These are phyloP conservation scores for Chloris gayana DNA, from an alignment of 176 grass and related monocot genomes.

Conservation along the genomic window DNA sequence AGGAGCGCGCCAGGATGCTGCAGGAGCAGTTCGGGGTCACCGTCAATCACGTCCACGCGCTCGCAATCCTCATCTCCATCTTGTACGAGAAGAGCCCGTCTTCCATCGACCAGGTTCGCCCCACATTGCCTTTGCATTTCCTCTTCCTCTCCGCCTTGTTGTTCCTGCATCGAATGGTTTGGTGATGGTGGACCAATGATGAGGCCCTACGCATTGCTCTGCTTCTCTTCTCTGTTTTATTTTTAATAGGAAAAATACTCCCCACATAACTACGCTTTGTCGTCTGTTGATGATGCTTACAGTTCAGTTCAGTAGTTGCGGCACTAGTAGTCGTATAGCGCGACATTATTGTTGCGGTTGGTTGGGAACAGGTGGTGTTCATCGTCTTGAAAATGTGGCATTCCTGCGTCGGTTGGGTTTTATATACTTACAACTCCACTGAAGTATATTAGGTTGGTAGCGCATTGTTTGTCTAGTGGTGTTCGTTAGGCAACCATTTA, in stretches of 20 bases:
- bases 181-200: slow-evolving; percentile 22
- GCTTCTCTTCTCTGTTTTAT: neutral
- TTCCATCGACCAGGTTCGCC: slow-evolving; percentile 73
- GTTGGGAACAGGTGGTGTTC: slow-evolving; percentile 35
- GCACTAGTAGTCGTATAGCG: slow-evolving; percentile 19
- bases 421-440: slow-evolving; percentile 31
- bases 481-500: slow-evolving; percentile 32
- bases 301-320: slow-evolving; percentile 43
- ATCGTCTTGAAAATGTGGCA: slow-evolving; percentile 40
- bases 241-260: neutral
- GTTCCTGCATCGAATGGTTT: neutral
- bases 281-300: slow-evolving; percentile 43
- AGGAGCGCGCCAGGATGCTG: slow-evolving; percentile 94
- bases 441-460: slow-evolving; percentile 41
- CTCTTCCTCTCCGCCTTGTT: neutral
- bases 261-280: slow-evolving; percentile 30
- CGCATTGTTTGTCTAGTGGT: slow-evolving; percentile 37
- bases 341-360: slow-evolving; percentile 47
- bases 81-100: slow-evolving; percentile 85
- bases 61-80: slow-evolving; percentile 83
- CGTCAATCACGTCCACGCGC: slow-evolving; percentile 91
- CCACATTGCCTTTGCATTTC: neutral
- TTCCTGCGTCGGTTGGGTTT: slow-evolving; percentile 33
- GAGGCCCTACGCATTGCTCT: slow-evolving; percentile 33
- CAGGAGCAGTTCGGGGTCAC: slow-evolving; percentile 97